Base-by-base conservation (phyloP, 2,329 filamentous ascomycete species). In the Bipolaris zeicola region DNA sequence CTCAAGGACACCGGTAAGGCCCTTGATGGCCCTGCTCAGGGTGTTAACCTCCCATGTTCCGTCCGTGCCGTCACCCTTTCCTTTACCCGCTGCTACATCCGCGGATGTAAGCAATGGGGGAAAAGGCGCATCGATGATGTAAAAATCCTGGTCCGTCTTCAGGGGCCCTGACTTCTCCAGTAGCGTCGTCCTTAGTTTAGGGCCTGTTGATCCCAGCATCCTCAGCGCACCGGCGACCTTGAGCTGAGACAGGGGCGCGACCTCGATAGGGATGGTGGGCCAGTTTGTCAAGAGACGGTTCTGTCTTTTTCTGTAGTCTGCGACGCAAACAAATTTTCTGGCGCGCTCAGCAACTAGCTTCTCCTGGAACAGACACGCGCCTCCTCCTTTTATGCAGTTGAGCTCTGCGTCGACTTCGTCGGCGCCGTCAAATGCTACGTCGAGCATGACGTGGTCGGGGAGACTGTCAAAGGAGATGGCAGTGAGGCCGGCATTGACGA, bases 381-480 rank as follows among this genome's bases (percentile, higher is more conserved):
- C 95, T 47, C 95, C 95, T 52, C 95, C 95, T 81, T 98, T 98
- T 81, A 99, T 98, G 73, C 94, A 92, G 78, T 98, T 99, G 58
- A 99, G 80, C 50, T 96, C 90, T 44, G 91, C 88, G 74, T 99
- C 95, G 31, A 99, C 92, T 80, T 99, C 95, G 75, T 99, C 95
- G 3, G 95, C 95, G 51, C 95, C 95, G 72, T 99, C 95, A 74
- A 99, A 99, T 47, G 90, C 91, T 16, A 98, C 89, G 70, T 98
- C 94, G 26, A 99, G 83, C 72, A 87, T 72, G 14, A 80, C 79
- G 51, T 83, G 82, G 38, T 82, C 73, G 1, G 90, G 89, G 14
- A 96, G 80, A 58, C 89, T 86, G 70, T 94, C 89, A 68, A 96
- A 90, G 64, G 87, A 87, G 52, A 92, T 86, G 11, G 95, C 87